Conservation (phyloP, 768 basidiomycete species). For the Lentinula lateritia region DNA sequence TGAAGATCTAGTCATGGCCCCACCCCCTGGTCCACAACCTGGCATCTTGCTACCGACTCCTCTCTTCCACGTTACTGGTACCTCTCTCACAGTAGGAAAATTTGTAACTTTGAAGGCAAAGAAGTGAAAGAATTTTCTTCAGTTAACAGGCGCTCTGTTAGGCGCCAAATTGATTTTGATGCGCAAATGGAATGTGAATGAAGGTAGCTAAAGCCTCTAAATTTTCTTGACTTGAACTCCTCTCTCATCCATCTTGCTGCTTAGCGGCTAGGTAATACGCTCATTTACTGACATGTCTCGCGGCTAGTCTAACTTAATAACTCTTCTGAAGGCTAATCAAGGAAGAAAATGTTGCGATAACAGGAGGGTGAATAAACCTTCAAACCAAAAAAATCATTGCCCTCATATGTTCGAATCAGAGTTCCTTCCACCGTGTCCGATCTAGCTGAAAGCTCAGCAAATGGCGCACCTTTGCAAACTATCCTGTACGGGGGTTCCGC, state of each 20-base stretch:
- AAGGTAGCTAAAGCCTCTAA: neutral
- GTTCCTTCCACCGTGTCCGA: constrained; percentile 1
- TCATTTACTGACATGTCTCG: neutral
- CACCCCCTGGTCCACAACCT: neutral
- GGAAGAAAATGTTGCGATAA: neutral
- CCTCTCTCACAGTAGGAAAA: neutral
- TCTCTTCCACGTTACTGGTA: constrained; percentile 5
- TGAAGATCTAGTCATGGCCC: neutral
- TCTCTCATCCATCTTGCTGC: neutral
- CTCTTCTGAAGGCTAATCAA: neutral
- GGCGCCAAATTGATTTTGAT: constrained; percentile 1
- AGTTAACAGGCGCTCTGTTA: neutral
- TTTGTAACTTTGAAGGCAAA: too few relatives aligned
- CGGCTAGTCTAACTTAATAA: neutral
- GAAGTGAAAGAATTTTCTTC: neutral
- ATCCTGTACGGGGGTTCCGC: neutral
- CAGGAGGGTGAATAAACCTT: neutral
- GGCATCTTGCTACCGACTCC: constrained; percentile 3
- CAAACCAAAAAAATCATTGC: neutral
- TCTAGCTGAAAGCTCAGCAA: constrained; percentile 1
- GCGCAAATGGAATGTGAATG: constrained; percentile 2
- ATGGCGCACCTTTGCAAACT: neutral
- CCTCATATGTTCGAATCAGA: neutral
- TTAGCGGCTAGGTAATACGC: neutral
- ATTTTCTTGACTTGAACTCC: neutral